These are phyloP conservation scores for Ophiostoma pallidulum DNA, from an alignment of 2,329 filamentous ascomycete species.

Conservation along the genomic window DNA sequence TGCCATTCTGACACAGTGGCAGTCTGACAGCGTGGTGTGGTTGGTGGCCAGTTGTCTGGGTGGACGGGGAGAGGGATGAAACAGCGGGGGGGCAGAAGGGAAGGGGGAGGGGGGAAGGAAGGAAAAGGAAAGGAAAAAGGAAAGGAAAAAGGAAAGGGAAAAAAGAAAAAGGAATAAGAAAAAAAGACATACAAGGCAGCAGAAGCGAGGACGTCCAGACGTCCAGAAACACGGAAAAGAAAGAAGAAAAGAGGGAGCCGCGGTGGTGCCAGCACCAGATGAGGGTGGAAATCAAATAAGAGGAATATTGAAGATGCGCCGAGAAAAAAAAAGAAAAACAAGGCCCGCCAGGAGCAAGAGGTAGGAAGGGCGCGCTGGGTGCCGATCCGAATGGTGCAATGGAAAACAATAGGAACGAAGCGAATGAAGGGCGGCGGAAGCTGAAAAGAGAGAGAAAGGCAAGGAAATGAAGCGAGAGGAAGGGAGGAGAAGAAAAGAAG, in stretches of 20 bases:
- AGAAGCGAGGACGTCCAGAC: neutral
- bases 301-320: too few species aligned
- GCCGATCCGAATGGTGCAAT: neutral
- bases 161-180: neutral
- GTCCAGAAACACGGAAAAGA: neutral
- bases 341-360: too few species aligned
- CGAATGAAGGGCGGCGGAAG: neutral
- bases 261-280: neutral
- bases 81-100: conserved; percentile 11
- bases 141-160: neutral
- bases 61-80: too few species aligned
- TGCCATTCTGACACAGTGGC: too few species aligned
- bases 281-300: too few species aligned
- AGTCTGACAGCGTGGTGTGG: too few species aligned
- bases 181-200: conserved; percentile 9
- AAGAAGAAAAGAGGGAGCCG: neutral
- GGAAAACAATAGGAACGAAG: neutral
- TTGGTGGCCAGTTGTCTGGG: too few species aligned
- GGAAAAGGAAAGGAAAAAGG: neutral
- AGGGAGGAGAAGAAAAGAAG: neutral
- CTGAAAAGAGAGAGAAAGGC: too few species aligned
- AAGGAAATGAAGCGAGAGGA: neutral
- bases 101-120: neutral
- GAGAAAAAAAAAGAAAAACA: too few species aligned
- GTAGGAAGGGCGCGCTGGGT: too few species aligned